These are phyloP conservation scores for Millerozyma miso DNA, from an alignment of 805 yeast genomes.

Conservation along the genomic window DNA sequence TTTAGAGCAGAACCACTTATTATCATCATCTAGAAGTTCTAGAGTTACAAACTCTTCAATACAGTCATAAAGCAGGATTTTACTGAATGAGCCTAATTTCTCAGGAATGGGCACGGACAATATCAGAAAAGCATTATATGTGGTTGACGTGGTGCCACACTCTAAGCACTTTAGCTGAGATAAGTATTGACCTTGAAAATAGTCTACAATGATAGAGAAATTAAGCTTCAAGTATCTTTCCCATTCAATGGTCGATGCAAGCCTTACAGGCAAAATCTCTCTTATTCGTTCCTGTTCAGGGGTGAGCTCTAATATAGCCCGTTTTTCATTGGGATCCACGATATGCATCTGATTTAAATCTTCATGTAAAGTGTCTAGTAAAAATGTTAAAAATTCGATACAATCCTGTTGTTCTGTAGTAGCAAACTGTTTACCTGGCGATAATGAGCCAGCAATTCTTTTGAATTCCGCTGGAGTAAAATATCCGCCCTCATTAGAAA, in stretches of 20 bases:
- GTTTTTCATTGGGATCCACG: slow-evolving; percentile 26
- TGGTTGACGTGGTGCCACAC: slow-evolving; percentile 76
- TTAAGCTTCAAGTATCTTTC: slow-evolving; percentile 77
- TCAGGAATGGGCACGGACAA: slow-evolving; percentile 77
- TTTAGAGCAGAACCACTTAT: slow-evolving; percentile 79
- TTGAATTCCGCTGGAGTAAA: slow-evolving; percentile 65
- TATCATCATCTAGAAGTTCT: slow-evolving; percentile 71
- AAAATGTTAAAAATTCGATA: slow-evolving; percentile 71
- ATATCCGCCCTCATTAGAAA: slow-evolving; percentile 40
- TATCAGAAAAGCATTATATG: slow-evolving; percentile 78
- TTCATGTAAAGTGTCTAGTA: slow-evolving; percentile 76
- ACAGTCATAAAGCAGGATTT: slow-evolving; percentile 54
- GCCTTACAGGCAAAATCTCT: slow-evolving; percentile 68
- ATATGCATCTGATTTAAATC: slow-evolving; percentile 66
- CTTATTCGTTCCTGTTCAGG: slow-evolving; percentile 66
- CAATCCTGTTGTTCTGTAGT: slow-evolving; percentile 81
- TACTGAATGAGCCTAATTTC: slow-evolving; percentile 18
- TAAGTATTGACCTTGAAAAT: slow-evolving; percentile 84
- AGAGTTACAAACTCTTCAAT: slow-evolving; percentile 71
- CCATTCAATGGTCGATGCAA: slow-evolving; percentile 91
- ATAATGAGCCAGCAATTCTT: slow-evolving; percentile 60
- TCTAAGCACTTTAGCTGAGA: slow-evolving; percentile 71
- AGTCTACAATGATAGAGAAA: slow-evolving; percentile 73
- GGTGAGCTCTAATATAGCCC: slow-evolving; percentile 42
- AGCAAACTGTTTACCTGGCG: slow-evolving; percentile 54